phyloP scores from a whole-genome alignment of 139 green algal species.

The Picochlorum costavermella region DNA sequence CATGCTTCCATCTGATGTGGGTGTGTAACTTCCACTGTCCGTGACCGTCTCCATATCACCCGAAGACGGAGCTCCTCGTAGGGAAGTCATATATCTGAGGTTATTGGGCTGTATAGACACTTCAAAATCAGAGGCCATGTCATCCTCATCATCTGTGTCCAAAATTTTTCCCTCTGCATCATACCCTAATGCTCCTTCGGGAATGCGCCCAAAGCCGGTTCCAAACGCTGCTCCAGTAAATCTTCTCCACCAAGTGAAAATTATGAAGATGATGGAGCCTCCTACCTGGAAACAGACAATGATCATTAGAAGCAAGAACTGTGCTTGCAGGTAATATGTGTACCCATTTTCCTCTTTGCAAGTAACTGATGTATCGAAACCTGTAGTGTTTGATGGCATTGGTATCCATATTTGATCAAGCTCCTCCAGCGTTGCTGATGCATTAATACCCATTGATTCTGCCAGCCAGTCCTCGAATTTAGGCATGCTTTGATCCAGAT shows the following conservation, averaged over 20 bases:
- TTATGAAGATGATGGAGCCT: slow-evolving; percentile 11
- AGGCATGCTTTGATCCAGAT: slow-evolving; percentile 13
- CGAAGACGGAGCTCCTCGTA: slow-evolving; percentile 2
- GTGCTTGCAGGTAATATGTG: slow-evolving; percentile 16
- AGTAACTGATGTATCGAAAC: slow-evolving; percentile 13
- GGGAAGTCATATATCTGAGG: slow-evolving; percentile 2
- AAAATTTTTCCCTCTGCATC: slow-evolving; percentile 9
- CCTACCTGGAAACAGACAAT: slow-evolving; percentile 16
- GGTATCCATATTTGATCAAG: slow-evolving; percentile 9
- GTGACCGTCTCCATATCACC: slow-evolving; percentile 13
- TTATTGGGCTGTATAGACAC: slow-evolving; percentile 9
- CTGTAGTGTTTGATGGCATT: slow-evolving; percentile 11
- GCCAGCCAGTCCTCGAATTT: slow-evolving; percentile 8
- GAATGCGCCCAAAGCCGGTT: not conserved
- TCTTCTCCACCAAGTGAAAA: slow-evolving; percentile 11
- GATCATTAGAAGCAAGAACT: slow-evolving; percentile 11
- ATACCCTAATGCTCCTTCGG: not conserved
- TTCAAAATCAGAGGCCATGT: slow-evolving; percentile 4
- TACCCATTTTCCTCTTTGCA: slow-evolving; percentile 17
- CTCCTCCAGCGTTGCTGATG: slow-evolving; percentile 13
- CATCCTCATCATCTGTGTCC: slow-evolving; percentile 10
- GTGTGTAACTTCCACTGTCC: slow-evolving; percentile 10
- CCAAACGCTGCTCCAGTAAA: slow-evolving; percentile 14
- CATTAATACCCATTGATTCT: slow-evolving; percentile 33
- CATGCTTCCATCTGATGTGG: slow-evolving; percentile 6